Conservation (phyloP, 805 yeast genomes). For the Jamesozyma piceae region DNA sequence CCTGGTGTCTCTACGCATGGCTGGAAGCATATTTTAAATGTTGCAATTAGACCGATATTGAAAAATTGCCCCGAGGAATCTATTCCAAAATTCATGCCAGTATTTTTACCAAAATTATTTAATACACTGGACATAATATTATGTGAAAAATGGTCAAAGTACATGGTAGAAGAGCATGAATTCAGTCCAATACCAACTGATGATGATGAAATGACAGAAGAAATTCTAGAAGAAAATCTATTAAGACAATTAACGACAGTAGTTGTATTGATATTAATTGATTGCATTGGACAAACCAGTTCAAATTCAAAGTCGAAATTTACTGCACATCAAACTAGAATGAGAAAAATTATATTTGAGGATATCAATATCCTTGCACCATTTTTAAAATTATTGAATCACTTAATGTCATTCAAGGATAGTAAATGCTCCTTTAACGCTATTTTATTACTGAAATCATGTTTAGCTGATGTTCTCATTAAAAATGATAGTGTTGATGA, state of each 20-base stretch:
- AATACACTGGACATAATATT: constrained; percentile 65
- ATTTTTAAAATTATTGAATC: constrained; percentile 62
- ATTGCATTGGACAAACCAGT: constrained; percentile 67
- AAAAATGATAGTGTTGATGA: constrained; percentile 71
- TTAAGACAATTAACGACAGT: constrained; percentile 88
- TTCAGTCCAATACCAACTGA: constrained; percentile 47
- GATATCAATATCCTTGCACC: constrained; percentile 66
- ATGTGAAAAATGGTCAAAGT: constrained; percentile 58
- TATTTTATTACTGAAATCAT: constrained; percentile 65
- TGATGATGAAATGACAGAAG: constrained; percentile 85
- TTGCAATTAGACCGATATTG: constrained; percentile 76
- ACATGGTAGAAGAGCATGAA: constrained; percentile 34
- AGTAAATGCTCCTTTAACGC: constrained; percentile 90
- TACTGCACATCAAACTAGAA: constrained; percentile 52
- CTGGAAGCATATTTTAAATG: constrained; percentile 93
- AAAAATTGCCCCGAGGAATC: constrained; percentile 76
- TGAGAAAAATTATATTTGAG: constrained; percentile 56
- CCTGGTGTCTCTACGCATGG: constrained; percentile 88
- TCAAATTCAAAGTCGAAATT: constrained; percentile 34
- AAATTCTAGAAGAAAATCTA: constrained; percentile 96
- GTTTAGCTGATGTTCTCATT: constrained; percentile 58
- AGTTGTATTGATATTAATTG: constrained; percentile 77
- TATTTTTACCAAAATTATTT: constrained; percentile 69
- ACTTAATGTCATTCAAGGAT: constrained; percentile 74
- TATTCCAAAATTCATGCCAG: constrained; percentile 61